phyloP scores from a whole-genome alignment of 305 asterid genomes.

The Euphrasia arctica region DNA sequence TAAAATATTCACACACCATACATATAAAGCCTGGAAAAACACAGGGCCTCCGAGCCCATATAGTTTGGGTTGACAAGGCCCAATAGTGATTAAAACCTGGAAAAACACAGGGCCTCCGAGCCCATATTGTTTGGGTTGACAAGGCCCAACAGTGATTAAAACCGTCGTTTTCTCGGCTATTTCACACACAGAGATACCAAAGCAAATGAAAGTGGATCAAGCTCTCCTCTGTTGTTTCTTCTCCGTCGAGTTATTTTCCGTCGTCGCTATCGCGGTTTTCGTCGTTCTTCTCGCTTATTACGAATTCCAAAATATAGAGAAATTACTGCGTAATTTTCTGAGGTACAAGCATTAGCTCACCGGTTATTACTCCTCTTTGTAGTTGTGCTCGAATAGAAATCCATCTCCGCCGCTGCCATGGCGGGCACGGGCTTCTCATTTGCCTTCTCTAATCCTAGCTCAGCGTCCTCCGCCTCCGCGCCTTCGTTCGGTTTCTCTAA shows the following conservation, averaged over 20 bases:
- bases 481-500: conserved; percentile 34
- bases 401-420: conserved; percentile 27
- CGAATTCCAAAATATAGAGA: background rate
- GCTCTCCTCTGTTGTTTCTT: background rate
- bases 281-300: background rate
- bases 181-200: too few species aligned
- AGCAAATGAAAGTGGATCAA: background rate
- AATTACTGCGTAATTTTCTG: background rate
- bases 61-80: too few species aligned
- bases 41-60: too few species aligned
- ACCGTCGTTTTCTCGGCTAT: too few species aligned
- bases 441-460: conserved; percentile 15
- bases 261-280: background rate
- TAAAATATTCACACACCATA: too few species aligned
- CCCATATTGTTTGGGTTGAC: too few species aligned
- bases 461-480: conserved; percentile 24
- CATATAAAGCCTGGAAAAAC: too few species aligned
- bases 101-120: too few species aligned
- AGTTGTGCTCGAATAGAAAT: background rate
- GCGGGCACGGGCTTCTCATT: conserved; percentile 39
- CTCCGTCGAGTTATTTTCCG: background rate
- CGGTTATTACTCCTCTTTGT: too few species aligned
- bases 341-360: background rate
- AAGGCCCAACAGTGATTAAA: too few species aligned
- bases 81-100: too few species aligned